These are phyloP conservation scores for Globisporangium parvum DNA, from an alignment of 352 stramenopile genomes.

Conservation along the genomic window DNA sequence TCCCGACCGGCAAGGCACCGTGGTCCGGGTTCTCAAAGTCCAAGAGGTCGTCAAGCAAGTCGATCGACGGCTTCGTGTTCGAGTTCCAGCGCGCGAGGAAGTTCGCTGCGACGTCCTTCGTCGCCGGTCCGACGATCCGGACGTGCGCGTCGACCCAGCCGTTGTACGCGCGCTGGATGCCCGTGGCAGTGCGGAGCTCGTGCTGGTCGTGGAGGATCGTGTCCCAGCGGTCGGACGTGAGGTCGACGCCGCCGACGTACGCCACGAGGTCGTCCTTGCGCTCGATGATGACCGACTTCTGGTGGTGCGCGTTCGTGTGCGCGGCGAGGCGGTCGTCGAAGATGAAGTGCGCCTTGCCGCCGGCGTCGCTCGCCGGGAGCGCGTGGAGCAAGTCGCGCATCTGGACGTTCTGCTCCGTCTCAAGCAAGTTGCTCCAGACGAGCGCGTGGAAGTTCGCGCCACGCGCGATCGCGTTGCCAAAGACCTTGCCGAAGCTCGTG, in stretches of 20 bases:
- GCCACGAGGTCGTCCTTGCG: constrained; percentile 15
- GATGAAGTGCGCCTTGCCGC: constrained; percentile 24
- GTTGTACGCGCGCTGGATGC: constrained; percentile 25
- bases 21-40: constrained; percentile 36
- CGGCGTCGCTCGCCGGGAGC: constrained; percentile 10
- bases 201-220: constrained; percentile 40
- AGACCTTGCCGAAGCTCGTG: constrained; percentile 30
- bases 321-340: constrained; percentile 42
- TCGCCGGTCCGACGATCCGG: constrained; percentile 36
- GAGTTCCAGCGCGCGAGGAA: constrained; percentile 49
- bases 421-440: constrained; percentile 57
- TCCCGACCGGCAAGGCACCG: neutral
- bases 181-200: constrained; percentile 19
- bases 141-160: constrained; percentile 47
- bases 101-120: constrained; percentile 42
- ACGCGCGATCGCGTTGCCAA: constrained; percentile 23
- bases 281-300: constrained; percentile 35
- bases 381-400: constrained; percentile 51
- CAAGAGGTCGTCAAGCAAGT: constrained; percentile 22
- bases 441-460: constrained; percentile 46
- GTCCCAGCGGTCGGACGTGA: constrained; percentile 52
- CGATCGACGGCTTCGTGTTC: constrained; percentile 16
- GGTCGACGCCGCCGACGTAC: constrained; percentile 47
- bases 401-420: constrained; percentile 44
- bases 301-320: constrained; percentile 32